Percentiles rank a stretch among this genome's conserved stretches.
phyloP scores from a whole-genome alignment of 2,329 filamentous ascomycete species.

The Macrophomina tecta region DNA sequence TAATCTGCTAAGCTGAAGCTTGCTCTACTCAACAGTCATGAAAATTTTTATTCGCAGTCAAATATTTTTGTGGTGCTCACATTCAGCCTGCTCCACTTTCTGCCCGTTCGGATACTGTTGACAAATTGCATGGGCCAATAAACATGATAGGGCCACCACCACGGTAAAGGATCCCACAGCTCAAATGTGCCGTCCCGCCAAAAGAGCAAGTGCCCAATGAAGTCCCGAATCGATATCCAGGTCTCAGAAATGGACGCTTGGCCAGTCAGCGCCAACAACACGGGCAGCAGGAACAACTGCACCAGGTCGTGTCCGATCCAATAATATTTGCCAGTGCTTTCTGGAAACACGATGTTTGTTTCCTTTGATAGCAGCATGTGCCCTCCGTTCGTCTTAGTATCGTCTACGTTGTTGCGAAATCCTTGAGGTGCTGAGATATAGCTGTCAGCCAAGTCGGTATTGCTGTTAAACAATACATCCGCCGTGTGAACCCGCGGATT shows the following conservation, averaged over 20 bases:
- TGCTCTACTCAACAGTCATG: too few species aligned
- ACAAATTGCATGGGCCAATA: conserved; percentile 62
- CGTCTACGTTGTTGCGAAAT: conserved; percentile 35
- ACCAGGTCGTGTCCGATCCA: conserved; percentile 73
- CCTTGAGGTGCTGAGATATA: conserved; percentile 58
- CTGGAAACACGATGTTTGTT: conserved; percentile 30
- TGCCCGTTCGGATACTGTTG: conserved; percentile 51
- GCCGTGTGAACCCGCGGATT: conserved; percentile 74
- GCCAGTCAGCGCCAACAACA: conserved; percentile 27
- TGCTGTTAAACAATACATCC: conserved; percentile 63
- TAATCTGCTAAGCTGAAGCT: too few species aligned
- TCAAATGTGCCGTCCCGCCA: conserved; percentile 60
- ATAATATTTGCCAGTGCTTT: conserved; percentile 53
- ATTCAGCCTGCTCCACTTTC: conserved; percentile 69
- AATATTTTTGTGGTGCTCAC: conserved; percentile 71
- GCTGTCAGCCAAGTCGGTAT: conserved; percentile 52
- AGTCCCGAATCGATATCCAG: conserved; percentile 34
- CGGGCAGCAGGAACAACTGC: conserved; percentile 53
- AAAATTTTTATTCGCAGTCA: conserved; percentile 27
- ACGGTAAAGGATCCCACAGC: conserved; percentile 57
- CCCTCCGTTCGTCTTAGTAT: not conserved
- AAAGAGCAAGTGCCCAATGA: conserved; percentile 49
- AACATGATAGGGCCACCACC: conserved; percentile 59
- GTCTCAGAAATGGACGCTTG: conserved; percentile 16
- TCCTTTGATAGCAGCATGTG: conserved; percentile 32